Evolutionary conservation across 1,284 basidiomycete species (phyloP), one percentile per base, ranked within the genome.

Genomic region (Phellopilus nigrolimitatus): DNA sequence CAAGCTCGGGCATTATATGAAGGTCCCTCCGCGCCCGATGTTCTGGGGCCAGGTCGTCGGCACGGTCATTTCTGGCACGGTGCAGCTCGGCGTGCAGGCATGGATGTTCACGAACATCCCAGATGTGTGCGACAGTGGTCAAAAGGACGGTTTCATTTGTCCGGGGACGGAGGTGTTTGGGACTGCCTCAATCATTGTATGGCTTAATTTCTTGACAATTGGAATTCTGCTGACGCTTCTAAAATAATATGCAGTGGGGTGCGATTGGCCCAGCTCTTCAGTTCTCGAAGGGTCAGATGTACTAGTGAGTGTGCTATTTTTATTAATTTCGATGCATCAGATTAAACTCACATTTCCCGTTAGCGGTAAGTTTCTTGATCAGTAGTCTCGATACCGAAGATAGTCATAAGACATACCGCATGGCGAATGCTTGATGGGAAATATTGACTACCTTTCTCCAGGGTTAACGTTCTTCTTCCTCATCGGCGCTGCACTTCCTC

Each of bases 381-480:
- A 17, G n/a, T n/a, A n/a, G n/a, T n/a, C n/a, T n/a, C n/a, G n/a
- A n/a, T n/a, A n/a, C n/a, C n/a, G n/a, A n/a, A n/a, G n/a, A n/a
- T n/a, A n/a, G n/a, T n/a, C n/a, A n/a, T n/a, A n/a, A n/a, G n/a
- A n/a, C n/a, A n/a, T n/a, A n/a, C 9, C 31, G 31, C 31, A n/a
- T n/a, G n/a, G 31, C 31, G 9, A 9, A 9, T 33, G 31, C n/a
- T 9, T n/a, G 31, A 9, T n/a, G 31, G 9, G 9, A 33, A 39
- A 17, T 13, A 10, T 17, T 17, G 4, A 39, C 10, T 9, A 42
- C 27, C 5, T 12, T 15, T 19, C 7, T 37, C 17, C 51, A 57
- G 69, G 19, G 60, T 66, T 61, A 9, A 51, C 45, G 48, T 78
- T 74, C 71, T 78, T 78, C 66, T 83, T 83, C 75, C 69, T 81